Evolutionary conservation across 495 filamentous ascomycete genomes (phyloP), one percentile per base, ranked within the genome.

Genomic region (Penicillium arizonense): DNA sequence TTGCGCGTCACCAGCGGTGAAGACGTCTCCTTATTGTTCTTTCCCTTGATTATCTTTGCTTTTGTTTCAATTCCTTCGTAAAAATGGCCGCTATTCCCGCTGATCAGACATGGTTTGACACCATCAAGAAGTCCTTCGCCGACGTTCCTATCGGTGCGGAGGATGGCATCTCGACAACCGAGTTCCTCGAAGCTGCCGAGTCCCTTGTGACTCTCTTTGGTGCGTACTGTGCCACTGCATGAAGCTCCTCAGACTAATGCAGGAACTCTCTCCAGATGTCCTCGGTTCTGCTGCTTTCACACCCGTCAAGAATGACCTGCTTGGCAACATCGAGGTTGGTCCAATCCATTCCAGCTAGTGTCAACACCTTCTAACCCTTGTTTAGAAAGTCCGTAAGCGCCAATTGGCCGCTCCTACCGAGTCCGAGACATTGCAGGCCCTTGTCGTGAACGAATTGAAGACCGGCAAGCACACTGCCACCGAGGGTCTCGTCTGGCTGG

Each of bases 111-210:
- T 91, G 87, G 79, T 86, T 97, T 72, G 82, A 94, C 61, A 89
- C 84, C 56, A 75, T 91, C 64, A 88, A 90, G 76, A 77, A 76
- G 56, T 90, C 86, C 59, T 98, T 97, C 73, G 78, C 78, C 49
- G 82, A 89, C 47, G 94, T 96, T 23, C 85, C 88, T 10, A 68
- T 96, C 55, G 82, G 88, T 57, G 74, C 78, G 50, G 77, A 71
- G 52, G 86, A 90, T 48, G 83, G 84, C 70, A 86, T 97, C 59
- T 67, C 81, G 8, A 97, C 95, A 24, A 80, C 77, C 59, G 88
- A 95, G 67, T 98, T 97, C 75, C 85, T 97, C 55, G 89, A 95
- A 35, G 95, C 95, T 46, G 83, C 89, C 40, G 90, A 96, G 76
- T 83, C 87, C 23, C 72, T 97, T 58, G 87, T 88, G 41, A 84